Conservation (phyloP, 768 basidiomycete genomes). For the Pholiota microspora region DNA sequence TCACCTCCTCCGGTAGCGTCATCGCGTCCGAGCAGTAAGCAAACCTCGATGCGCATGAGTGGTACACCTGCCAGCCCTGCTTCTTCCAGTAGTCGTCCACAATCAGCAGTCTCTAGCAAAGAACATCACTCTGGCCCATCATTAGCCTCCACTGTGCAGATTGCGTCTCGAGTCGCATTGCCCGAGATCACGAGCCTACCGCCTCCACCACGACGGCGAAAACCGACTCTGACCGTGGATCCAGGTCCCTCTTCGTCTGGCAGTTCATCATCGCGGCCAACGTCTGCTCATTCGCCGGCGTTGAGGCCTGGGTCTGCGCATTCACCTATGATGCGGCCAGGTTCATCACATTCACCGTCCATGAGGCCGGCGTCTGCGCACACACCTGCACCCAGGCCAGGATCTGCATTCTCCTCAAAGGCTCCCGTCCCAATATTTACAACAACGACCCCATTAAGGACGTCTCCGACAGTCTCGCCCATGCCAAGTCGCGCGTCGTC, state of each 20-base stretch:
- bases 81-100: not conserved
- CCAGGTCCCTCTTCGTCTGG: slow-evolving; percentile 10
- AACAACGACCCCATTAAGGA: not conserved
- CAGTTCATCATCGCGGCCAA: not conserved
- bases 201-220: slow-evolving; percentile 50
- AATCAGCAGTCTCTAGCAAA: slow-evolving; percentile 1
- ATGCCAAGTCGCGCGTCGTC: slow-evolving; percentile 15
- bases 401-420: not conserved
- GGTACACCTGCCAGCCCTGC: not conserved
- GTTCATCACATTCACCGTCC: too few relatives aligned
- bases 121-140: not conserved
- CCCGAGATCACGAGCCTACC: slow-evolving; percentile 43
- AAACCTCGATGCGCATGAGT: slow-evolving; percentile 11
- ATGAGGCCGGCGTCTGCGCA: too few relatives aligned
- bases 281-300: too few relatives aligned
- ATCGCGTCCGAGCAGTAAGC: slow-evolving; percentile 15
- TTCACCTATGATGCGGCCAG: too few relatives aligned
- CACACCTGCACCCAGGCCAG: too few relatives aligned
- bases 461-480: not conserved
- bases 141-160: slow-evolving; percentile 1
- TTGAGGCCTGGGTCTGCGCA: too few relatives aligned
- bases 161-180: slow-evolving; percentile 24
- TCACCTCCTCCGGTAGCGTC: slow-evolving; percentile 25
- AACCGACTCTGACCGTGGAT: slow-evolving; percentile 24
- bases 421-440: too few relatives aligned